Evolutionary conservation across 495 filamentous ascomycete genomes (phyloP).

Genomic region (Pseudoneurospora amorphoporcata): DNA sequence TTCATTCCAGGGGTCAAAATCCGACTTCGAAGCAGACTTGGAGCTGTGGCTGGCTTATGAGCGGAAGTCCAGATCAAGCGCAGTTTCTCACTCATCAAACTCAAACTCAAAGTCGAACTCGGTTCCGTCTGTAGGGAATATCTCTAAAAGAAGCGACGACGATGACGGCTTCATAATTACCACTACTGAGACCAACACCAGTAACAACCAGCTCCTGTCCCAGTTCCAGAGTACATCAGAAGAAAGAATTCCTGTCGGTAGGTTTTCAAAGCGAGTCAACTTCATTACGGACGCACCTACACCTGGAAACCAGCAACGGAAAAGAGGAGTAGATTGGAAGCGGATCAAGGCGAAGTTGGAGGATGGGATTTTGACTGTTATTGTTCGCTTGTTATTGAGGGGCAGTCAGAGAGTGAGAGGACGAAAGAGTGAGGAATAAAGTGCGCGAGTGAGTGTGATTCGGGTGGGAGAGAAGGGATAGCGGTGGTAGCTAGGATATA

Average conservation of each 20-base stretch:
- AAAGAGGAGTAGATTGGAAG: slow-evolving; percentile 52
- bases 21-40: not conserved
- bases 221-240: not conserved
- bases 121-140: not conserved
- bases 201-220: not conserved
- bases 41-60: not conserved
- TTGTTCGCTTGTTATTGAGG: slow-evolving; percentile 27
- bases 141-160: not conserved
- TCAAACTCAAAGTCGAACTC: not conserved
- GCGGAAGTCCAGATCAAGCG: not conserved
- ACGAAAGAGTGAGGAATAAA: not conserved
- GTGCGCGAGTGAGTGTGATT: not conserved
- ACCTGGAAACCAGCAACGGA: not conserved
- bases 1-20: not conserved
- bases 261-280: not conserved
- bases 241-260: not conserved
- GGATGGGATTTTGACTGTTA: slow-evolving; percentile 42
- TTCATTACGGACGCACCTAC: not conserved
- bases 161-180: not conserved
- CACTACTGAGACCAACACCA: not conserved
- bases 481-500: not conserved
- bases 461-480: not conserved
- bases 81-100: not conserved
- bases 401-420: not conserved
- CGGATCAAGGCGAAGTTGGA: slow-evolving; percentile 62